These are phyloP conservation scores for Aspergillus novofumigatus DNA, from an alignment of 2,329 filamentous ascomycete species.

Conservation along the genomic window DNA sequence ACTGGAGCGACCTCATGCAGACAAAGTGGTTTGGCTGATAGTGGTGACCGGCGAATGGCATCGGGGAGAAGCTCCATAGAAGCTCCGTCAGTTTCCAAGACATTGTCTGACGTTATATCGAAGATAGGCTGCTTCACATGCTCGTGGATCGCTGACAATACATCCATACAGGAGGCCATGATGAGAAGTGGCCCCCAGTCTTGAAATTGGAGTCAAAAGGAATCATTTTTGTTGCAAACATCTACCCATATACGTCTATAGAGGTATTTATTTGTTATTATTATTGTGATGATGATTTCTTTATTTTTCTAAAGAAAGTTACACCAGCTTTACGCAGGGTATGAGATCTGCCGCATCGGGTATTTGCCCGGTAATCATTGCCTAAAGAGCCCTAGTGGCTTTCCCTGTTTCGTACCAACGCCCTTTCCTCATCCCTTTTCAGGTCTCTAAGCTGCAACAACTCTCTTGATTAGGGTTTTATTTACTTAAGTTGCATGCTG, in stretches of 20 bases:
- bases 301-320: not conserved
- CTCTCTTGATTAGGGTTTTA: no score
- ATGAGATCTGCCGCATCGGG: not conserved
- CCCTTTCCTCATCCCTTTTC: not conserved
- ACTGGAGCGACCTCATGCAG: no score
- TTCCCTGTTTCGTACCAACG: not conserved
- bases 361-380: not conserved
- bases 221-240: not conserved
- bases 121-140: not conserved
- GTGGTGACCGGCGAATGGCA: not conserved
- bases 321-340: not conserved
- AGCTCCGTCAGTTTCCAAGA: not conserved
- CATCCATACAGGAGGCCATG: no score
- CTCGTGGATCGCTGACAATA: not conserved
- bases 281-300: not conserved
- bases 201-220: not conserved
- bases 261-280: not conserved
- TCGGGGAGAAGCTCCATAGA: not conserved
- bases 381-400: not conserved
- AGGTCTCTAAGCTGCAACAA: no score
- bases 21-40: not conserved
- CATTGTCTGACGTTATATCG: not conserved
- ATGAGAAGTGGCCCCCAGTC: no score
- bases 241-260: not conserved
- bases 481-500: not conserved